These are phyloP conservation scores for Cicer pinnatifidum DNA, from an alignment of 306 rosid genomes.

Conservation along the genomic window DNA sequence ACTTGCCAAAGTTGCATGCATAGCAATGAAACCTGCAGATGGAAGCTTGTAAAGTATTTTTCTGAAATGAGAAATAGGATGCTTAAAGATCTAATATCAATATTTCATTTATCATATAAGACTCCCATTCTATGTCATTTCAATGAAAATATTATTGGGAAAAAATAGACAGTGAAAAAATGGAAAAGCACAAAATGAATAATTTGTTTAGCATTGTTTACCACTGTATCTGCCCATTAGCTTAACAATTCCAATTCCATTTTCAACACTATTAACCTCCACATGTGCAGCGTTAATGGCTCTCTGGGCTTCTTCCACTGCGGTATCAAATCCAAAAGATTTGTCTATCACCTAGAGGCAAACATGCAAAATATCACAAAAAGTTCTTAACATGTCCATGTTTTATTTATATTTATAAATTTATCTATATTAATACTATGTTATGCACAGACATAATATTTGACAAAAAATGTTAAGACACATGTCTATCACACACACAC, in stretches of 20 bases:
- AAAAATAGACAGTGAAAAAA: slow-evolving; percentile 20
- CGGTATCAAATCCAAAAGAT: slow-evolving; percentile 97
- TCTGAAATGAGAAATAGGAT: slow-evolving; percentile 43
- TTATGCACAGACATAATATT: neutral
- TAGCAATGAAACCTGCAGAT: slow-evolving; percentile 92
- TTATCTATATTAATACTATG: neutral
- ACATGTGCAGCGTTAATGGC: slow-evolving; percentile 97
- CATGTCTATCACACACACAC: neutral
- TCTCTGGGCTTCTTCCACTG: slow-evolving; percentile 98
- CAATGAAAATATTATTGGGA: slow-evolving; percentile 20
- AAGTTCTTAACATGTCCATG: slow-evolving; percentile 22
- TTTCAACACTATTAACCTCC: slow-evolving; percentile 91
- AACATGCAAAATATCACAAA: slow-evolving; percentile 41
- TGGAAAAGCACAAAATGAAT: neutral
- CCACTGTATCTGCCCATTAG: slow-evolving; percentile 98
- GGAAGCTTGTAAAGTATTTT: slow-evolving; percentile 49
- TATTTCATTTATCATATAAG: slow-evolving; percentile 24
- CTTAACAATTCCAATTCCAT: slow-evolving; percentile 91
- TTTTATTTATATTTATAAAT: slow-evolving; percentile 23
- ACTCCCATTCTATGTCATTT: slow-evolving; percentile 34
- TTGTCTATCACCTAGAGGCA: slow-evolving; percentile 87
- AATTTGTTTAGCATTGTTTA: slow-evolving; percentile 45
- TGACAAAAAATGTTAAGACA: slow-evolving; percentile 32
- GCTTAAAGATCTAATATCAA: slow-evolving; percentile 42
- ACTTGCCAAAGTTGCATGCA: slow-evolving; percentile 91